Evolutionary conservation across 306 rosid genomes (phyloP), one percentile per base, ranked within the genome.

Genomic region (Astragalus membranaceus): DNA sequence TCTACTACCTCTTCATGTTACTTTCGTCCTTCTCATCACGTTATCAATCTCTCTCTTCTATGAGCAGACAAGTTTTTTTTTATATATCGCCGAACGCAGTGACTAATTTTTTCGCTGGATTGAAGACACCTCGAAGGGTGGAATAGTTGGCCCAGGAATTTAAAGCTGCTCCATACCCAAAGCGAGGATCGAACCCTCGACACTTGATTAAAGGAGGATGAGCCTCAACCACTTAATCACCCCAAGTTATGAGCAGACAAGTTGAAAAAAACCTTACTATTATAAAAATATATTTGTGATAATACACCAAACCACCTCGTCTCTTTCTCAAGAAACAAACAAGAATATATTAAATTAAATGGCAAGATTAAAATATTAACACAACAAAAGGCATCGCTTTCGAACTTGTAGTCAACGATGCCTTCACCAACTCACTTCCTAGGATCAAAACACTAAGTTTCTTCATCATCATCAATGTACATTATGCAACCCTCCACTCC

Each of bases 401-500:
- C 81, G 49, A 58, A 58, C 17, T 62, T 46, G 44, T 20, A 70
- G 90, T 89, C 87, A 87, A 85, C 80, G 82, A 75, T 80, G 78
- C 85, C 78, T 67, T 75, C 82, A 81, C 78, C 84, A 83, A 70
- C 80, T 78, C 82, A 55, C 74, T 82, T 75, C 83, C 73, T 56
- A 68, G 82, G 68, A 64, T 68, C 63, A 36, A 58, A 58, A 58
- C 43, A 72, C 73, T 72, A 81, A 60, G 62, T 63, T 84, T 81
- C 81, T 81, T 81, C 83, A 69, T 67, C 73, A 13, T 69, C 71
- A 72, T 2, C 10, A 35, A 23, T 70, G 6, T 39, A 32, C 49
- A 46, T 62, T 53, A 11, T 49, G 33, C 4, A 51, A 68, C 50
- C 53, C 50, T 71, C 11, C 44, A 16, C 35, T 53, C 62, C 44